Base-by-base conservation (phyloP, 371 early-diverging fungal species). In the Lichtheimia corymbifera region DNA sequence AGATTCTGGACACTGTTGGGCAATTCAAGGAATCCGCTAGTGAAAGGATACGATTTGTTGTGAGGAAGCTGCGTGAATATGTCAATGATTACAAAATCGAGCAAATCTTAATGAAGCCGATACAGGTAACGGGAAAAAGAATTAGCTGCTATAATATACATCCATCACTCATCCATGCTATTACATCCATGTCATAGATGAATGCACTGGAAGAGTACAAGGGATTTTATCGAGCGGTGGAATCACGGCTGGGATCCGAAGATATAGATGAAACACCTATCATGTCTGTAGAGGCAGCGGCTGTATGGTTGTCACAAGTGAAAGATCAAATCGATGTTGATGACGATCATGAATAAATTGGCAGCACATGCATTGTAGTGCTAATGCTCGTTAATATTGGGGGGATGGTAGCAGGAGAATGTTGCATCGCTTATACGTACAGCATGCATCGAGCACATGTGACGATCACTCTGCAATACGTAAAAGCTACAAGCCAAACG, bases 61-160 rank as follows among this genome's bases (percentile, higher is more conserved):
- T 82, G 15, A 59, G 56, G 30, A 87, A 86, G 58, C 71, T 93
- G 65, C 75, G 83, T 22, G 84, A 85, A 61, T 92, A 92, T 71
- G 63, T 93, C 41, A 87, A 88, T 30, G 92, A 93, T 69, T 64
- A 72, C 42, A 87, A 87, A 65, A 92, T 92, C 51, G 91, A 92
- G 68, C 76, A 74, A 30, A 87, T 91, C 20, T 74, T 93, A 55
- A 77, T 91, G 58, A 79, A 83, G 17, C 88, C 90, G 24, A 88
- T 91, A 43, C 84, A 85, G 79, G 92, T 88, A 76, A 49, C 49
- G 35, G 18, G 30, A 22, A 40, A 50, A 22, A 47, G 27, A 44
- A 44, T 13, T 49, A 17, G 24, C 55, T n/a, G 27, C 12, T 40
- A 14, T 22, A 22, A 22, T 22, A 22, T 22, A 22, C 22, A 52